Evolutionary conservation across 1,284 basidiomycete species (phyloP).

Genomic region (Puccinia triticina): DNA sequence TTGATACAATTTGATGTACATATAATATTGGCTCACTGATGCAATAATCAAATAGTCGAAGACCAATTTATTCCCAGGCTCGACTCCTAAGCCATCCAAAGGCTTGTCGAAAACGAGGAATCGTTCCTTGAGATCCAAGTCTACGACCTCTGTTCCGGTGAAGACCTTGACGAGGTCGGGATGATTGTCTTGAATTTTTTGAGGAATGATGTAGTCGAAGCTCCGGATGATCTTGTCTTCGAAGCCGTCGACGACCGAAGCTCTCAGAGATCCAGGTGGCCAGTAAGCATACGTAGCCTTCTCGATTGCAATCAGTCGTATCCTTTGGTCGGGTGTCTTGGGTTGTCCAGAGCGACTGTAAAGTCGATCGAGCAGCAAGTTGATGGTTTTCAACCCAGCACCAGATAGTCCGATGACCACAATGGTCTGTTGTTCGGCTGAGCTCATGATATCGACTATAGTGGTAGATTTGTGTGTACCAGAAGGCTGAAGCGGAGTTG

Average conservation of each 20-base stretch:
- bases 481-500: too few relatives aligned
- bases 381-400: slow-evolving; percentile 38
- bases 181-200: not conserved
- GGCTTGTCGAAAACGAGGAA: slow-evolving; percentile 9
- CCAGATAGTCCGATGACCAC: slow-evolving; percentile 43
- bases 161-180: slow-evolving; percentile 18
- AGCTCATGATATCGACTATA: slow-evolving; percentile 7
- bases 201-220: slow-evolving; percentile 35
- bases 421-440: slow-evolving; percentile 6
- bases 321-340: not conserved
- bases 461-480: too few relatives aligned
- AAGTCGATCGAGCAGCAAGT: slow-evolving; percentile 30
- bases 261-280: slow-evolving; percentile 40
- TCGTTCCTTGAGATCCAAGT: slow-evolving; percentile 23
- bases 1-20: not conserved
- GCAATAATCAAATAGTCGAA: slow-evolving; percentile 47
- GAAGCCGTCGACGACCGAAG: slow-evolving; percentile 30
- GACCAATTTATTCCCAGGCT: slow-evolving; percentile 15
- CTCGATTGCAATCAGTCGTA: slow-evolving; percentile 42
- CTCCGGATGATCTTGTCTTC: slow-evolving; percentile 28
- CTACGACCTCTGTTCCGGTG: slow-evolving; percentile 20
- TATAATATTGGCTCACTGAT: slow-evolving; percentile 20
- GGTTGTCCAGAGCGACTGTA: slow-evolving; percentile 1
- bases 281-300: slow-evolving; percentile 40
- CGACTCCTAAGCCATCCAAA: slow-evolving; percentile 9